Evolutionary conservation across 305 asterid species (phyloP).

Genomic region (Solanum hybrid): DNA sequence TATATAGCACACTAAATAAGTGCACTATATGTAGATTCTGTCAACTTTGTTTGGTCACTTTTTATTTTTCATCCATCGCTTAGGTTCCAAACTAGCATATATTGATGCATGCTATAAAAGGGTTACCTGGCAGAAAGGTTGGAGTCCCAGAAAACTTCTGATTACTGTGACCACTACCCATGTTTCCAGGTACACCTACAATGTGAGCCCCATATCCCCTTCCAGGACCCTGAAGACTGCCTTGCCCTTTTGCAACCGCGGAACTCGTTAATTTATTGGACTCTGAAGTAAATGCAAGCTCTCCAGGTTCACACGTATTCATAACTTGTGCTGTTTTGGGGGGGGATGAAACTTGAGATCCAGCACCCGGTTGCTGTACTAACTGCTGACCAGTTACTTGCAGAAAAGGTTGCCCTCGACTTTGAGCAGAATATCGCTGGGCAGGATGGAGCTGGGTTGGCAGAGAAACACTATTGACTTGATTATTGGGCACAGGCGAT

Average conservation of each 20-base stretch:
- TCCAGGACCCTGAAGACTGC: slow-evolving; percentile 44
- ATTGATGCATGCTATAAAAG: not conserved
- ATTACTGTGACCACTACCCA: slow-evolving; percentile 40
- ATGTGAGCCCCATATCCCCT: slow-evolving; percentile 71
- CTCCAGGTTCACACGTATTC: slow-evolving; percentile 24
- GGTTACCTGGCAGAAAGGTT: slow-evolving; percentile 72
- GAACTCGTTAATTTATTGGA: slow-evolving; percentile 46
- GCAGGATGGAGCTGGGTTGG: slow-evolving; percentile 34
- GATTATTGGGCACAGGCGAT: slow-evolving; percentile 43
- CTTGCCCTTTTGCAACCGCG: slow-evolving; percentile 62
- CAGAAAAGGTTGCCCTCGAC: slow-evolving; percentile 28
- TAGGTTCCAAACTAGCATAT: not conserved
- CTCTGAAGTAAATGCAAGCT: slow-evolving; percentile 45
- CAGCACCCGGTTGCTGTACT: slow-evolving; percentile 32
- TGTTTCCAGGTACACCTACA: slow-evolving; percentile 51
- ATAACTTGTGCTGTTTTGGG: slow-evolving; percentile 33
- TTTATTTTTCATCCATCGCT: not conserved
- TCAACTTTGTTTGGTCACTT: not conserved
- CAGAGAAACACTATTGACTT: slow-evolving; percentile 43
- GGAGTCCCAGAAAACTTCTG: slow-evolving; percentile 52
- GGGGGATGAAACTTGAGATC: slow-evolving; percentile 49
- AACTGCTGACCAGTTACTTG: slow-evolving; percentile 38
- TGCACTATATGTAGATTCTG: not conserved
- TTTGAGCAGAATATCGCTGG: slow-evolving; percentile 28
- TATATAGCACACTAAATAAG: not conserved